Conservation (phyloP, 83 land plant species). For the Thuja plicata region DNA sequence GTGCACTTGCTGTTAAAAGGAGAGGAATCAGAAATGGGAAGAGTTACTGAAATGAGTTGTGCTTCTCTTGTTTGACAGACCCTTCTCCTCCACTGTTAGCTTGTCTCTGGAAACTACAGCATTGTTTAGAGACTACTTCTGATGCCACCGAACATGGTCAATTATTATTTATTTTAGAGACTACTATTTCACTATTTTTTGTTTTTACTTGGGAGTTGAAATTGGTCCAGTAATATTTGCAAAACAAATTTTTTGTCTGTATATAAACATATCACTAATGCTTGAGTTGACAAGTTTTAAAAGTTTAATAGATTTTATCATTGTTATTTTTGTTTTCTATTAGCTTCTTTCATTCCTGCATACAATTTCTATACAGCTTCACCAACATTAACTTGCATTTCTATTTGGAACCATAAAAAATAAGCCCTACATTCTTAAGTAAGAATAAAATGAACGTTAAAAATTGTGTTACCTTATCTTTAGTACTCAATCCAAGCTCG, state of each 20-base stretch:
- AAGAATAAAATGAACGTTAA: not conserved
- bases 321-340: not conserved
- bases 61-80: too few relatives aligned
- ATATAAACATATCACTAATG: not conserved
- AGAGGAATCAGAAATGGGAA: too few relatives aligned
- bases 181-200: too few relatives aligned
- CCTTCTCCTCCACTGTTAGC: too few relatives aligned
- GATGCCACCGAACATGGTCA: too few relatives aligned
- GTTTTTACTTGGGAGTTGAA: too few relatives aligned
- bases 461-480: conserved; percentile 9
- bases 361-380: not conserved
- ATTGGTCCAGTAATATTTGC: too few relatives aligned
- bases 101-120: too few relatives aligned
- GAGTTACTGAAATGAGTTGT: too few relatives aligned
- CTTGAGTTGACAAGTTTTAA: not conserved
- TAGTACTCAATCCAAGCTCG: conserved; percentile 52
- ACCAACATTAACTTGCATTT: not conserved
- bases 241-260: not conserved
- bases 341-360: not conserved
- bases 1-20: too few relatives aligned
- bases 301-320: not conserved
- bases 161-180: too few relatives aligned
- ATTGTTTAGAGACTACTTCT: too few relatives aligned
- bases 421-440: not conserved
- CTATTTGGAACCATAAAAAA: not conserved